Evolutionary conservation across 768 basidiomycete genomes (phyloP).

Genomic region (Crassisporium funariophilum): DNA sequence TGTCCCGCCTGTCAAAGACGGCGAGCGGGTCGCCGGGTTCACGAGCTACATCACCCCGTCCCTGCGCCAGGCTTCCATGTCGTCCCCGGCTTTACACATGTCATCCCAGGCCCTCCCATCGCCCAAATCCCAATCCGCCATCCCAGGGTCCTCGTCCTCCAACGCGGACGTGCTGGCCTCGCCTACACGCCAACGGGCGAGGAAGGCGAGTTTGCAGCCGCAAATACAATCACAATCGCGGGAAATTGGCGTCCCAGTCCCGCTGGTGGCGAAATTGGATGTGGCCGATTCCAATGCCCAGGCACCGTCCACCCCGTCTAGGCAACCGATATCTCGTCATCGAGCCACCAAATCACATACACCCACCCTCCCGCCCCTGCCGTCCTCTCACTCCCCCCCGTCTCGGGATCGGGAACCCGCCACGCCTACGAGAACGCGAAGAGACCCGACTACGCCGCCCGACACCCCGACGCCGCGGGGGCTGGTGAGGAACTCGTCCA

Average conservation of each 20-base stretch:
- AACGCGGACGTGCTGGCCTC: conserved; percentile 47
- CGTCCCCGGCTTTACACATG: conserved; percentile 72
- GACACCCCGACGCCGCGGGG: background rate
- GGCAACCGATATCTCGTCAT: conserved; percentile 5
- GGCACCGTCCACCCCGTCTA: conserved; percentile 7
- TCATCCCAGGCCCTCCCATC: conserved; percentile 58
- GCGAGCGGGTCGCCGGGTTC: conserved; percentile 51
- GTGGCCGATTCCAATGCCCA: background rate
- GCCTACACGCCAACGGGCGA: conserved; percentile 46
- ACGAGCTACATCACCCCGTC: conserved; percentile 67
- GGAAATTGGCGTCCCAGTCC: conserved; percentile 5
- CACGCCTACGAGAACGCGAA: background rate
- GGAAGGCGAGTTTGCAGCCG: conserved; percentile 42
- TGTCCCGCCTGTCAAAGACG: conserved; percentile 37
- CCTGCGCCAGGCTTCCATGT: conserved; percentile 69
- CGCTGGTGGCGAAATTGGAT: background rate
- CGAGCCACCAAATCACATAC: conserved; percentile 6
- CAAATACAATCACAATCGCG: conserved; percentile 28
- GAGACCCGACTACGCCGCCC: background rate
- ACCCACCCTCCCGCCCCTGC: conserved; percentile 35
- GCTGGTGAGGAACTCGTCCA: conserved; percentile 3
- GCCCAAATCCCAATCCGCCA: conserved; percentile 49
- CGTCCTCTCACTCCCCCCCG: conserved; percentile 28
- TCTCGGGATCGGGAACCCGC: background rate
- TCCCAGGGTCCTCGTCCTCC: conserved; percentile 51